Evolutionary conservation across 163 green algal genomes (phyloP), one percentile per base, ranked within the genome.

Genomic region (Coccomyxa subellipsoidea): DNA sequence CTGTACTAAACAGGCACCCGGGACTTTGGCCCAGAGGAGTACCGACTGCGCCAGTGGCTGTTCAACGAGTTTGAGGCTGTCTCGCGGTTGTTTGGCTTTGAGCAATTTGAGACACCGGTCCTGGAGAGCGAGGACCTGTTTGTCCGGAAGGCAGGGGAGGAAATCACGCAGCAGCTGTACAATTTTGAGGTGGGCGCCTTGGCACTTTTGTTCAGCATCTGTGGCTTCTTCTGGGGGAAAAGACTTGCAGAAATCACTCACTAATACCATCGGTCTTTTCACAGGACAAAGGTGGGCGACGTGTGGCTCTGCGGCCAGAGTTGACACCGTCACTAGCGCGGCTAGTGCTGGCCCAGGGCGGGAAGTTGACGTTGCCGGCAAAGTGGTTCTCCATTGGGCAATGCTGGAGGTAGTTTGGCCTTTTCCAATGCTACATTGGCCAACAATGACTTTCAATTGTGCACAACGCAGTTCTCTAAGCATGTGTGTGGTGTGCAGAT

Each of bases 151-250:
- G 96, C 96, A 9, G 97, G 97, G 15, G 97, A 99, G 87, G 97
- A 99, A 83, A 99, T 99, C 86, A 97, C 94, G 0, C 89, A 96
- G 12, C 96, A 99, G 90, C 91, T 99, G 38, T 99, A 98, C 86
- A 98, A 98, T 86, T 99, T 99, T 89, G 91, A 95, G 91, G 92
- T 92, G 69, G 0, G 79, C 79, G 69, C n/a, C 32, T 31, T 70
- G 29, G 37, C 2, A 23, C 3, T 6, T 1, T 59, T 59, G n/a
- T 59, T 7, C 4, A 36, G 2, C 1, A 38, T 10, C 2, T 75
- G 47, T 2, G 21, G 21, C 21, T 7, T 6, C 66, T 73, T 73
- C 2, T 4, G 21, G n/a, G 12, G 12, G 69, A 38, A 23, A 35
- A 15, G 69, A 76, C 69, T 35, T 32, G 27, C 27, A 15, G n/a